These are phyloP conservation scores for Penicillium robsamsonii DNA, from an alignment of 495 filamentous ascomycete genomes.

Conservation along the genomic window DNA sequence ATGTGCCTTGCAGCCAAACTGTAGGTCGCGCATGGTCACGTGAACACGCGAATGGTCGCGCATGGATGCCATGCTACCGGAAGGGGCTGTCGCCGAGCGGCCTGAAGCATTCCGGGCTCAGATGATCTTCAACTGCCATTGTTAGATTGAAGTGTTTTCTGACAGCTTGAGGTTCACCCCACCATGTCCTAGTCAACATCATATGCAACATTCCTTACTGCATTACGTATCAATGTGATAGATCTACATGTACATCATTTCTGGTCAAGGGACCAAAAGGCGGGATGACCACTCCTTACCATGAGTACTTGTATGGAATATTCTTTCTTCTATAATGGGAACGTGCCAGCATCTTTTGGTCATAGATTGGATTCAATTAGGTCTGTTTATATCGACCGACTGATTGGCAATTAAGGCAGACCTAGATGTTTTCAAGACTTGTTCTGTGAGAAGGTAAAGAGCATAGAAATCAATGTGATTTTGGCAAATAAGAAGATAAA, in stretches of 20 bases:
- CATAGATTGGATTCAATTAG: background rate
- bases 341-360: background rate
- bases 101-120: conserved; percentile 24
- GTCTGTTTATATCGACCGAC: background rate
- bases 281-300: background rate
- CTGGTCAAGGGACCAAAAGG: background rate
- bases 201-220: conserved; percentile 8
- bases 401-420: background rate
- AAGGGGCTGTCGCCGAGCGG: conserved; percentile 12
- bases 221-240: background rate
- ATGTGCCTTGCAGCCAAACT: background rate
- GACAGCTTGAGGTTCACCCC: background rate
- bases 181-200: background rate
- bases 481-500: conserved; percentile 1
- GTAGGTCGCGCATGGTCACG: conserved; percentile 22
- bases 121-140: conserved; percentile 8
- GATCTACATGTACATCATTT: background rate
- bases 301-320: background rate
- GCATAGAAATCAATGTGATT: conserved; percentile 11
- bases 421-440: background rate
- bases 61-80: conserved; percentile 15
- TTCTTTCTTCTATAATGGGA: background rate
- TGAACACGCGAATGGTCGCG: conserved; percentile 20
- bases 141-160: background rate
- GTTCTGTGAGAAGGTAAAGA: background rate